Conservation (phyloP, 2,329 filamentous ascomycete genomes). For the Blastomyces emzantsi region DNA sequence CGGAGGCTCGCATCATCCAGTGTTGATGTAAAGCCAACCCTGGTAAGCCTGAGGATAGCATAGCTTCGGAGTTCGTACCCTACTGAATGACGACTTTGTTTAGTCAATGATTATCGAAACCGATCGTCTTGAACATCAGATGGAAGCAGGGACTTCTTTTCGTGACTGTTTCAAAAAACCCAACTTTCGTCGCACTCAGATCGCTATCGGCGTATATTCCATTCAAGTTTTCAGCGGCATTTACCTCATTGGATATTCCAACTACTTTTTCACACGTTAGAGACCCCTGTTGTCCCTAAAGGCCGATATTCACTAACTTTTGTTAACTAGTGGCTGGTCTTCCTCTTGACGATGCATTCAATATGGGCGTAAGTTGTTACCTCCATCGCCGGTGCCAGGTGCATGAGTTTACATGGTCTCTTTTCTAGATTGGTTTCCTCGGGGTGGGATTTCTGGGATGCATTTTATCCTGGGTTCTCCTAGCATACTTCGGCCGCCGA, state of each 20-base stretch:
- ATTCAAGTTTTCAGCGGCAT: slow-evolving; percentile 38
- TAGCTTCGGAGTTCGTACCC: neutral
- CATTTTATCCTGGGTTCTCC: slow-evolving; percentile 28
- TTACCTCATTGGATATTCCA: slow-evolving; percentile 34
- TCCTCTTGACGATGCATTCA: slow-evolving; percentile 28
- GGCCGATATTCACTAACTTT: neutral
- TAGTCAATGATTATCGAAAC: slow-evolving; percentile 19
- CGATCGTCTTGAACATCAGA: slow-evolving; percentile 30
- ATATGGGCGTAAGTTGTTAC: slow-evolving; percentile 25
- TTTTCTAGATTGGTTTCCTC: slow-evolving; percentile 26
- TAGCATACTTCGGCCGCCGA: slow-evolving; percentile 29
- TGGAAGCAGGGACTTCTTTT: slow-evolving; percentile 29
- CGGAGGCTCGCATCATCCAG: slow-evolving; percentile 18
- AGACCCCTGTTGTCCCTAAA: neutral
- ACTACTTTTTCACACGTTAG: slow-evolving; percentile 20
- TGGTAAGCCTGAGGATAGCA: slow-evolving; percentile 11
- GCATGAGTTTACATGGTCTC: neutral
- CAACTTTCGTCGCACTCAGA: slow-evolving; percentile 37
- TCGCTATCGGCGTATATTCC: slow-evolving; percentile 37
- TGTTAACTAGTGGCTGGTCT: slow-evolving; percentile 21
- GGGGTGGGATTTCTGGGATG: slow-evolving; percentile 34
- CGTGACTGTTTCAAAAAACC: slow-evolving; percentile 36
- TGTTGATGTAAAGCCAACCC: slow-evolving; percentile 15
- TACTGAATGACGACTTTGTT: neutral
- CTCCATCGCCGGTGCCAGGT: neutral